phyloP scores from a whole-genome alignment of 2,329 filamentous ascomycete species.

The Diatrype stigma region DNA sequence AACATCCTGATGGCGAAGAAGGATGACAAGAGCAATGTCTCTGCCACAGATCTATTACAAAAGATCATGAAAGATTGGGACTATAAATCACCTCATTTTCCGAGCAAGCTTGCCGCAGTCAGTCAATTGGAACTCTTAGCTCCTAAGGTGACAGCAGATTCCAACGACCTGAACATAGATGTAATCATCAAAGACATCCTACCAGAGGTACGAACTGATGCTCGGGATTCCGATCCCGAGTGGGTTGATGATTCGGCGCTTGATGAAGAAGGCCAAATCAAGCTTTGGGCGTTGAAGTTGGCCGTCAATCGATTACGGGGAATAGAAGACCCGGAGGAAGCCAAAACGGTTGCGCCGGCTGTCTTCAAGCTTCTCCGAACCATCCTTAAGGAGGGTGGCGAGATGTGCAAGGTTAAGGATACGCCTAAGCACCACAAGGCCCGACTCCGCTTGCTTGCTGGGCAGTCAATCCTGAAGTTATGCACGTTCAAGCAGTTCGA shows the following conservation, averaged over 20 bases:
- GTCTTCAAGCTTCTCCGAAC: conserved; percentile 77
- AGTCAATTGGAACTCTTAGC: conserved; percentile 73
- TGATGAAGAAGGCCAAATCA: conserved; percentile 79
- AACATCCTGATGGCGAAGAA: conserved; percentile 78
- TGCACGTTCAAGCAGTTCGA: conserved; percentile 75
- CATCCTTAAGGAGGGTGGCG: conserved; percentile 70
- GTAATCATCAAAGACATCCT: conserved; percentile 74
- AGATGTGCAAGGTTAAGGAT: conserved; percentile 69
- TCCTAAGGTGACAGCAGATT: conserved; percentile 67
- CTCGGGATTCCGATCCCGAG: conserved; percentile 50
- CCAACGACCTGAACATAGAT: conserved; percentile 72
- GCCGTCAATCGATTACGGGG: conserved; percentile 80
- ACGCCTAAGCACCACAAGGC: conserved; percentile 76
- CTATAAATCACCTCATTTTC: conserved; percentile 69
- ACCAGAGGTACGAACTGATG: conserved; percentile 62
- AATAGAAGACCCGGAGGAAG: conserved; percentile 46
- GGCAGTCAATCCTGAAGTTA: conserved; percentile 77
- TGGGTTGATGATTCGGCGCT: conserved; percentile 67
- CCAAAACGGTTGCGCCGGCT: conserved; percentile 57
- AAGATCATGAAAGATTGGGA: conserved; percentile 70
- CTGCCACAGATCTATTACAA: conserved; percentile 76
- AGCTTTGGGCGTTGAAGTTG: conserved; percentile 77
- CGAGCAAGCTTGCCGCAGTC: conserved; percentile 68
- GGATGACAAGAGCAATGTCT: conserved; percentile 72
- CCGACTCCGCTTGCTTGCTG: conserved; percentile 76